Evolutionary conservation across 106 monocot species (phyloP), one percentile per base, ranked within the genome.

Genomic region (Ottelia alismoides): DNA sequence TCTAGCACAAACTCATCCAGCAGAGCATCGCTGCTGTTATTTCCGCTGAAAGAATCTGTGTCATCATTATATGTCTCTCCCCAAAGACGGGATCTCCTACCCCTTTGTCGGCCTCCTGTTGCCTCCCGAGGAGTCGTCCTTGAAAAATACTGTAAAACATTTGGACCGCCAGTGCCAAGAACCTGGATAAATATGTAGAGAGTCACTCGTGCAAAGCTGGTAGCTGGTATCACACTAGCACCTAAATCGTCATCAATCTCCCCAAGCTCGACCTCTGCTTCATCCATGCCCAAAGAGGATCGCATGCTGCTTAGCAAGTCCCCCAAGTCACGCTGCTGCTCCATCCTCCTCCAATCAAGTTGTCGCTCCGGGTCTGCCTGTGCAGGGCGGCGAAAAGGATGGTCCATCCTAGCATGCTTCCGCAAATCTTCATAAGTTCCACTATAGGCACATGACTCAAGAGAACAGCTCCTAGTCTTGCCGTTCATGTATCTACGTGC

Each of bases 401-500:
- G 89, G 30, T 74, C 77, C 21, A 27, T 67, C 53, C 89, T 77
- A 0, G 89, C 89, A 61, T 90, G 89, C 53, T 67, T 84, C 60
- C 89, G 77, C 35, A 90, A 45, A 20, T 90, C 84, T 9, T 47
- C 40, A 28, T 90, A 90, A 0, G 66, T 30, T 0, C 84, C 84
- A 18, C 22, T 65, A 49, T 80, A 90, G 0, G 51, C 65, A 20
- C 89, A 90, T 0, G 84, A 77, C 49, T 90, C 89, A 10, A 50
- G 71, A 20, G 84, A 72, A 64, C 89, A 90, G 49, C 51, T 66
- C 50, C 89, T 66, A 19, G 29, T 17, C 40, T 78, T 90, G 56
- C 57, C 31, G 53, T 90, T 75, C 84, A 90, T 75, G 63, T 72
- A 77, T 19, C 19, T 49, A 0, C 89, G 70, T 12, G 84, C 89